A percentile compares a stretch with the other conserved stretches of the same genome.
phyloP scores from a whole-genome alignment of 164 flowering plant species.

The Sedum album region DNA sequence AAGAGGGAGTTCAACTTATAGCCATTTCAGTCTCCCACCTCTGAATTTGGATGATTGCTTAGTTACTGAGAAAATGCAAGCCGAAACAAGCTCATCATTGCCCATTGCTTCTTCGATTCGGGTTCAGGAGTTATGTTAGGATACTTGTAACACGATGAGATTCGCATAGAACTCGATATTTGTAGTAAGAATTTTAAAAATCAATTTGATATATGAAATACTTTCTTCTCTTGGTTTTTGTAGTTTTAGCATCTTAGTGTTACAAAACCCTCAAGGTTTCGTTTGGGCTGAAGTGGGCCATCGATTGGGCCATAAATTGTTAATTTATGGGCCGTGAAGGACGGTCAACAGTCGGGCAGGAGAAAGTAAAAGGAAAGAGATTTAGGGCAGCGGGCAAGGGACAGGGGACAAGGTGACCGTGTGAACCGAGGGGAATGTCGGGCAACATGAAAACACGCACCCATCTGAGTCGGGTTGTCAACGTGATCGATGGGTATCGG shows the following conservation, averaged over 20 bases:
- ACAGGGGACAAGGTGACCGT: not conserved
- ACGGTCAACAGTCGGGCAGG: no score
- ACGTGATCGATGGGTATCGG: not conserved
- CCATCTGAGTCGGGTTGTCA: constrained; percentile 5
- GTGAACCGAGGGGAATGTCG: not conserved
- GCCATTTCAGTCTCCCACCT: constrained; percentile 72
- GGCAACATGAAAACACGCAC: not conserved
- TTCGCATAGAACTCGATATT: not conserved
- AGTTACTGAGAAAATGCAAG: constrained; percentile 39
- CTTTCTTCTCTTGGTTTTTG: no score
- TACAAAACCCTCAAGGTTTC: no score
- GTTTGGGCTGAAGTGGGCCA: no score
- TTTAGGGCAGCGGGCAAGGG: not conserved
- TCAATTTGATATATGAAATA: no score
- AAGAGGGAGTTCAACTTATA: constrained; percentile 75
- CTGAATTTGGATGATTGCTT: constrained; percentile 51
- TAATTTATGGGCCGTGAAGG: no score
- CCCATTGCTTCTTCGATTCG: constrained; percentile 27
- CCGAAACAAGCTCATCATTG: constrained; percentile 31
- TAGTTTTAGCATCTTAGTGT: no score
- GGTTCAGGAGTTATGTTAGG: not conserved
- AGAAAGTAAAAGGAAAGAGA: not conserved
- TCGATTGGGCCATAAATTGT: no score
- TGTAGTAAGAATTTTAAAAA: not conserved
- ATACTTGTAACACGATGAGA: not conserved